phyloP scores from a whole-genome alignment of 1,139 yeast genomes.

The Geotrichum fermentans region DNA sequence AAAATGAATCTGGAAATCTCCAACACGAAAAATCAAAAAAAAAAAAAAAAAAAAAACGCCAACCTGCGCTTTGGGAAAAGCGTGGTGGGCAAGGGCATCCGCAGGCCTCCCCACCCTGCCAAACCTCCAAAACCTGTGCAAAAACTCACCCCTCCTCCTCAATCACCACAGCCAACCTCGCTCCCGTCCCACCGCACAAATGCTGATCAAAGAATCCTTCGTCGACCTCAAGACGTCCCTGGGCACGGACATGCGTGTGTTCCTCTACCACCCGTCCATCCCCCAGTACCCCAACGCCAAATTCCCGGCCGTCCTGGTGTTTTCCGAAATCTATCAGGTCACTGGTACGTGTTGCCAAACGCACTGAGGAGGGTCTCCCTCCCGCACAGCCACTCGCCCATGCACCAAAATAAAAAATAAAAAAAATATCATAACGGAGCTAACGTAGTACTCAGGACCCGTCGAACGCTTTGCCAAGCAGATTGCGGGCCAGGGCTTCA shows the following conservation, averaged over 20 bases:
- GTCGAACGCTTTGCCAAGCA: constrained; percentile 72
- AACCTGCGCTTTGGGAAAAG: too few relatives aligned
- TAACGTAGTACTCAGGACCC: too few relatives aligned
- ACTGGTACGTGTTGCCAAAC: constrained; percentile 26
- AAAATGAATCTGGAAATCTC: background rate
- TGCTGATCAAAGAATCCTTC: constrained; percentile 65
- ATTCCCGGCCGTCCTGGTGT: constrained; percentile 76
- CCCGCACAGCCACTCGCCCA: too few relatives aligned
- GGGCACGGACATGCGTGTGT: constrained; percentile 65
- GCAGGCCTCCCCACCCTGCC: too few relatives aligned
- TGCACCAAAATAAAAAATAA: too few relatives aligned
- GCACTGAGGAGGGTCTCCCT: background rate
- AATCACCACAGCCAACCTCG: too few relatives aligned
- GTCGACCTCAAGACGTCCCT: constrained; percentile 62
- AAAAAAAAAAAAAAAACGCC: too few relatives aligned
- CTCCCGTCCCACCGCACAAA: constrained; percentile 33
- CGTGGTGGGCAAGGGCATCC: too few relatives aligned
- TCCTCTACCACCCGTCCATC: constrained; percentile 61
- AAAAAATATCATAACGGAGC: too few relatives aligned
- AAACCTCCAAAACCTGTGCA: too few relatives aligned
- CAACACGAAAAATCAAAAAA: too few relatives aligned
- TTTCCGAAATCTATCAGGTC: constrained; percentile 78
- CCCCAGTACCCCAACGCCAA: constrained; percentile 69
- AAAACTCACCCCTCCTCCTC: too few relatives aligned
- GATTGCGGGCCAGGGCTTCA: constrained; percentile 75